These are phyloP conservation scores for Backusella parvicylindrica DNA, from an alignment of 192 early-diverging fungal species.

Conservation along the genomic window DNA sequence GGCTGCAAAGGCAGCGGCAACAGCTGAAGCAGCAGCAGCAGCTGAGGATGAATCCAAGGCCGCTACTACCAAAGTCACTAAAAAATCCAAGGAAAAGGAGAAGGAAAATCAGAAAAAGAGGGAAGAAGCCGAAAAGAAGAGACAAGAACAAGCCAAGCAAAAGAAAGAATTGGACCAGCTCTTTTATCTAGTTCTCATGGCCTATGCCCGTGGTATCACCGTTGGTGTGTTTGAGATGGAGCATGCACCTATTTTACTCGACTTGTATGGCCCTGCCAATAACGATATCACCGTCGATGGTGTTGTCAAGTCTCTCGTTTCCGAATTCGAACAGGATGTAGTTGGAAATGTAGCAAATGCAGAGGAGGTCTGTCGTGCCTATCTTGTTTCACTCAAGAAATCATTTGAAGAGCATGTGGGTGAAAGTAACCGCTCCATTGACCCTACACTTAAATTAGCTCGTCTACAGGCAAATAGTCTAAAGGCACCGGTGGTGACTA, in stretches of 20 bases:
- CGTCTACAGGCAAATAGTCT: constrained; percentile 21
- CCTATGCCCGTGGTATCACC: constrained; percentile 40
- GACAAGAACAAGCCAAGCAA: constrained; percentile 16
- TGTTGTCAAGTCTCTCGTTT: constrained; percentile 40
- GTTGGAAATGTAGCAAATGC: constrained; percentile 9
- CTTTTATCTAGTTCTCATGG: constrained; percentile 36
- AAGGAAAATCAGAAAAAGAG: not conserved
- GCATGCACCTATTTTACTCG: constrained; percentile 24
- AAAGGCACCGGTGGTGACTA: not conserved
- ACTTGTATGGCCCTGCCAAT: constrained; percentile 29
- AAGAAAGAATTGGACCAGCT: constrained; percentile 19
- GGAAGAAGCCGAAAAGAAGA: constrained; percentile 3
- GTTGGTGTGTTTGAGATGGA: constrained; percentile 40
- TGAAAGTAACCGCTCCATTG: constrained; percentile 19
- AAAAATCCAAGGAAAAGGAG: not conserved
- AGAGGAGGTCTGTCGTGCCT: constrained; percentile 32
- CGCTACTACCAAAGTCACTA: not conserved
- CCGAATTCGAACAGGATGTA: constrained; percentile 35
- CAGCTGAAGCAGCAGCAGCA: not conserved
- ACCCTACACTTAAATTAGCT: constrained; percentile 37
- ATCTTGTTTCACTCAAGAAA: constrained; percentile 31
- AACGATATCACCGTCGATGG: constrained; percentile 42
- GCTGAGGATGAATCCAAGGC: not conserved
- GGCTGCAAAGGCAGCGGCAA: not conserved
- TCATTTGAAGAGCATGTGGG: constrained; percentile 33